phyloP scores from a whole-genome alignment of 495 filamentous ascomycete genomes.

The Neurospora sp. region DNA sequence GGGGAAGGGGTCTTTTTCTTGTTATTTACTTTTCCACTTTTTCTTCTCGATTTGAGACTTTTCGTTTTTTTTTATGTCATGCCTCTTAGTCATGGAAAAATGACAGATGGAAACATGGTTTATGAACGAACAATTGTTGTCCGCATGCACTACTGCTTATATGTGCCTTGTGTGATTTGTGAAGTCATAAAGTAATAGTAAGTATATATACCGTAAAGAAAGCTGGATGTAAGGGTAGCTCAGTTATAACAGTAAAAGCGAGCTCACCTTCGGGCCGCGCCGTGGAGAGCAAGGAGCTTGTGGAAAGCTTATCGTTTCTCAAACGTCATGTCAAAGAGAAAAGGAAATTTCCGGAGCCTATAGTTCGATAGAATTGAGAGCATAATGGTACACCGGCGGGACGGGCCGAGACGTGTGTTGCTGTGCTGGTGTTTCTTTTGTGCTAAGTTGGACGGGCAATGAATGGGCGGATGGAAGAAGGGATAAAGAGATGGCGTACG shows the following conservation, averaged over 20 bases:
- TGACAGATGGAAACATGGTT: not conserved
- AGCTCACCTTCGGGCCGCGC: not conserved
- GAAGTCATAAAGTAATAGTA: no score
- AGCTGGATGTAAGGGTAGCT: not conserved
- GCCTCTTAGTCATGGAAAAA: not conserved
- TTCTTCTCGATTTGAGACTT: not conserved
- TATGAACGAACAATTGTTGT: not conserved
- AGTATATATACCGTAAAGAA: not conserved
- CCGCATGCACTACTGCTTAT: not conserved
- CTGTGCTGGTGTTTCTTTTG: not conserved
- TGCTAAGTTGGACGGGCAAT: not conserved
- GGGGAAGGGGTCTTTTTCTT: not conserved
- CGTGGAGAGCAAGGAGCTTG: not conserved
- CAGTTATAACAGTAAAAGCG: not conserved
- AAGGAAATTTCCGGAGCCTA: not conserved
- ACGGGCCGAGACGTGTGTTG: not conserved
- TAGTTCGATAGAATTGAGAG: not conserved
- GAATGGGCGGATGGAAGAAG: not conserved
- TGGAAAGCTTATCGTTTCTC: not conserved
- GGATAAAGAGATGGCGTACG: not conserved
- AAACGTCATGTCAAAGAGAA: not conserved
- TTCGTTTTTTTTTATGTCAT: not conserved
- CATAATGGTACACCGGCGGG: not conserved
- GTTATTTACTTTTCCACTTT: not conserved
- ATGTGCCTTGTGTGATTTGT: not conserved